Conservation (phyloP, 495 filamentous ascomycete genomes). For the Parathielavia hyrcaniae region DNA sequence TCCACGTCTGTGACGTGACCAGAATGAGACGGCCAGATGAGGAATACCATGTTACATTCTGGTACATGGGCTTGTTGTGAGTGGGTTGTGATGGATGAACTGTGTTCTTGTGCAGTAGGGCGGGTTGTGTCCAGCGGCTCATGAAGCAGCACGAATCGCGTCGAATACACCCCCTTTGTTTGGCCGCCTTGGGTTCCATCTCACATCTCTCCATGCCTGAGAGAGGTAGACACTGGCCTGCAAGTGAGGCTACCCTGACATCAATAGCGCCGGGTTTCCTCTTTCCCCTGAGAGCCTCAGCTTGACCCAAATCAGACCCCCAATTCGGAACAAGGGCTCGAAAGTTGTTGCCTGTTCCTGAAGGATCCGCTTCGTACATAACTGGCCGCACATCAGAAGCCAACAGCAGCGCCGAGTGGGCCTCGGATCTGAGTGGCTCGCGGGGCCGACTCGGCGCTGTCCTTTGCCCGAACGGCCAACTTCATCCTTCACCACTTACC, state of each 20-base stretch:
- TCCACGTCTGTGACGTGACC: conserved; percentile 10
- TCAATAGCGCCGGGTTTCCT: neutral
- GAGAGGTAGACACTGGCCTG: too few relatives aligned
- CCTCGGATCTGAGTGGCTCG: neutral
- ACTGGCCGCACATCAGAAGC: neutral
- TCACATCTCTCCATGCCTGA: neutral
- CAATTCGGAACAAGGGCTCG: neutral
- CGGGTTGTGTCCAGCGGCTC: conserved; percentile 5
- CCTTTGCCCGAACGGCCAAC: neutral
- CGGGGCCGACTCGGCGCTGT: neutral
- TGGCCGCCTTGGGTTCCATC: neutral
- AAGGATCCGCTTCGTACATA: neutral
- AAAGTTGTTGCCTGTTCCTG: conserved; percentile 16
- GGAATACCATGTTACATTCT: neutral
- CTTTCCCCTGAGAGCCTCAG: neutral
- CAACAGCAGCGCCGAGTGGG: neutral
- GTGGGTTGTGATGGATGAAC: neutral
- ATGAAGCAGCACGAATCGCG: neutral
- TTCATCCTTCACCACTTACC: neutral
- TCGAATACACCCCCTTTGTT: neutral
- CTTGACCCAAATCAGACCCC: neutral
- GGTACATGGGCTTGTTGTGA: neutral
- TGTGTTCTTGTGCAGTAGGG: too few relatives aligned
- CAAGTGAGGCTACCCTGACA: conserved; percentile 1
- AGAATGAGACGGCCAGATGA: neutral